Evolutionary conservation across 1,284 basidiomycete species (phyloP).

Genomic region (Trametes pubescens): DNA sequence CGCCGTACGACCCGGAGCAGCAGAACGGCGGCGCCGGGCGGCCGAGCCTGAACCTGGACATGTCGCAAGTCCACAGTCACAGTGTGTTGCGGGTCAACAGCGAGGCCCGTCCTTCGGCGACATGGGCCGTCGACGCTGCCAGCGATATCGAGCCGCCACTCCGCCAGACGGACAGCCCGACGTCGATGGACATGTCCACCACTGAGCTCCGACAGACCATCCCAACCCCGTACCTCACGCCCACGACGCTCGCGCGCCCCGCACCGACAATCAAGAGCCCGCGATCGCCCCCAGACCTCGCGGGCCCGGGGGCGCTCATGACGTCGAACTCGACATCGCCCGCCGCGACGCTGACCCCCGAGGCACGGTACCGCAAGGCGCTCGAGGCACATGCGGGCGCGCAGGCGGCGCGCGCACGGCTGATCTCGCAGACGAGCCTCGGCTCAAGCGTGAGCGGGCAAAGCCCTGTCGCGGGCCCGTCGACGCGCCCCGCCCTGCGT

Average conservation of each 20-base stretch:
- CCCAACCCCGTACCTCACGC: conserved; percentile 28
- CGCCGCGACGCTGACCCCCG: conserved; percentile 23
- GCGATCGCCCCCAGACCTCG: conserved; percentile 2
- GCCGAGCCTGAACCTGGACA: conserved; percentile 31
- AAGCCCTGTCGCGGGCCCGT: neutral
- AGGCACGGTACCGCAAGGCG: conserved; percentile 33
- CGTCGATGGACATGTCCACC: conserved; percentile 33
- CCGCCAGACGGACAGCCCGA: conserved; percentile 29
- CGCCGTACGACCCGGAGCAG: conserved; percentile 20
- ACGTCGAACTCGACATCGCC: conserved; percentile 31
- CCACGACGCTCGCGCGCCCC: conserved; percentile 22
- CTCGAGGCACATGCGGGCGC: conserved; percentile 33
- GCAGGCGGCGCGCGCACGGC: conserved; percentile 25
- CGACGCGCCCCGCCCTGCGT: neutral
- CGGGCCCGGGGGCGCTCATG: conserved; percentile 1
- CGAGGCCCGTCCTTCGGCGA: conserved; percentile 16
- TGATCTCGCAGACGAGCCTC: conserved; percentile 6
- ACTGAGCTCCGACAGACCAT: conserved; percentile 20
- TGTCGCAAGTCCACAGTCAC: conserved; percentile 26
- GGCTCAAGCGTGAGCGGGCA: neutral
- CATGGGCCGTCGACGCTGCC: conserved; percentile 28
- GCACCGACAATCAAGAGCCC: conserved; percentile 1
- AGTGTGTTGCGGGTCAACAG: conserved; percentile 22
- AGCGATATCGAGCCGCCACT: conserved; percentile 1
- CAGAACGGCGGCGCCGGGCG: conserved; percentile 16